Conservation (phyloP, 2,329 filamentous ascomycete species). For the Peltaster fructicola region DNA sequence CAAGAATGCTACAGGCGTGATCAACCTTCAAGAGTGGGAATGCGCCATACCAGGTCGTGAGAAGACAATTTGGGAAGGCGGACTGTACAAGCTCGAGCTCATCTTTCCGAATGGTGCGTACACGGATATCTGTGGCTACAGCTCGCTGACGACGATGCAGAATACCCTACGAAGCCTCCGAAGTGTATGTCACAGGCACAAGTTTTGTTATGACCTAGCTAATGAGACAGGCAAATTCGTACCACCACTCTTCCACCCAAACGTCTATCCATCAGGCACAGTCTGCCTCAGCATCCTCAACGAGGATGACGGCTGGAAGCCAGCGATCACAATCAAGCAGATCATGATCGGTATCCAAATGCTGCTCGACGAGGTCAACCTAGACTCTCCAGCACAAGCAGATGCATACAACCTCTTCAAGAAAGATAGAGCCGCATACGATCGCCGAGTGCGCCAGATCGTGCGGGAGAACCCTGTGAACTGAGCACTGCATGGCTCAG, state of each 20-base stretch:
- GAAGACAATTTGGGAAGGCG: constrained; percentile 96
- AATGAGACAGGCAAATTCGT: constrained; percentile 67
- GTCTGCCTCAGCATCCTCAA: constrained; percentile 95
- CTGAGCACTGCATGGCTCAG: constrained; percentile 6
- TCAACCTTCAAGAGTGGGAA: constrained; percentile 92
- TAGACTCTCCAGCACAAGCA: constrained; percentile 88
- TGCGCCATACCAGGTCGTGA: constrained; percentile 92
- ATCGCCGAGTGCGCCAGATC: constrained; percentile 68
- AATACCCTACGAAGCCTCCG: constrained; percentile 95
- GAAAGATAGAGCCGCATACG: constrained; percentile 73
- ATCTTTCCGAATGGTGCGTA: constrained; percentile 76
- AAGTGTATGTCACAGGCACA: constrained; percentile 54
- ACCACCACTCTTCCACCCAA: constrained; percentile 91
- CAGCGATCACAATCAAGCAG: constrained; percentile 95
- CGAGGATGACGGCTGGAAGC: constrained; percentile 97
- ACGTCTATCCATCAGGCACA: constrained; percentile 95
- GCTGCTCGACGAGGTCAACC: constrained; percentile 88
- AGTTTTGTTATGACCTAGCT: background rate
- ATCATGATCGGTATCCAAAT: constrained; percentile 93
- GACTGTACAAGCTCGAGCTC: constrained; percentile 85
- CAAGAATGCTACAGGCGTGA: constrained; percentile 58
- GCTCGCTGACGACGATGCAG: constrained; percentile 28
- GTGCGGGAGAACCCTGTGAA: constrained; percentile 79
- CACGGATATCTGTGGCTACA: background rate
- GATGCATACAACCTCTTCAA: constrained; percentile 96